Conservation (phyloP, 2,329 filamentous ascomycete genomes). For the Neonectria faginata region DNA sequence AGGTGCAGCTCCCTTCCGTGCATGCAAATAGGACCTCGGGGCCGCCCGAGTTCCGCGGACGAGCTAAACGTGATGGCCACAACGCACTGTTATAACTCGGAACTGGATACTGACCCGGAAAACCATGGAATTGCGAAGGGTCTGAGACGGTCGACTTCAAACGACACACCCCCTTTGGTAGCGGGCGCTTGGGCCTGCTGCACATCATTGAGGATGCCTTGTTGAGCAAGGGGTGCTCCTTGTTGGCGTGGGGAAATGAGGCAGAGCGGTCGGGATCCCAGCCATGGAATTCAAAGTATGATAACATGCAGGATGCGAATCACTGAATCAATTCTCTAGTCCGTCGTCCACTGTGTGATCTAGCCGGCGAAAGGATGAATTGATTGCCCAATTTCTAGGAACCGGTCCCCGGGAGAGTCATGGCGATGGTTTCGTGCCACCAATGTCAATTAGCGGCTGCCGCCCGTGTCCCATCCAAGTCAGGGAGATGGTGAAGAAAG, state of each 20-base stretch:
- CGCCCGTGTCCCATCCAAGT: slow-evolving; percentile 16
- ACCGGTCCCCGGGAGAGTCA: slow-evolving; percentile 30
- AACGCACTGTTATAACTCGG: slow-evolving; percentile 1
- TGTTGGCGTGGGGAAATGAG: slow-evolving; percentile 39
- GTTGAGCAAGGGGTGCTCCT: slow-evolving; percentile 32
- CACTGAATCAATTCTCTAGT: not conserved
- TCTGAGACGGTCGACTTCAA: slow-evolving; percentile 31
- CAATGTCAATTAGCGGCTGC: slow-evolving; percentile 38
- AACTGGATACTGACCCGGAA: slow-evolving; percentile 23
- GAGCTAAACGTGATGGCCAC: slow-evolving; percentile 19
- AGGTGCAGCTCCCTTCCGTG: slow-evolving; percentile 6
- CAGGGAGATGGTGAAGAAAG: slow-evolving; percentile 24
- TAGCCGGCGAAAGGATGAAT: slow-evolving; percentile 11
- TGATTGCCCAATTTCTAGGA: slow-evolving; percentile 35
- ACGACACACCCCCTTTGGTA: slow-evolving; percentile 33
- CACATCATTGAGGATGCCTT: slow-evolving; percentile 44
- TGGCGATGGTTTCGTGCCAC: slow-evolving; percentile 30
- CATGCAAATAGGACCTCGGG: slow-evolving; percentile 23
- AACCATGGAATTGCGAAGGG: slow-evolving; percentile 32
- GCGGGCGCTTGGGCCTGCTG: slow-evolving; percentile 44
- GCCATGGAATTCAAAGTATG: slow-evolving; percentile 8
- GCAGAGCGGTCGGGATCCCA: slow-evolving; percentile 18
- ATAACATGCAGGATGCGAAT: not conserved
- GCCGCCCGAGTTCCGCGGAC: slow-evolving; percentile 27
- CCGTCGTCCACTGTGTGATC: not conserved